Base-by-base conservation (phyloP, 805 yeast genomes). In the Nadsonia fulvescens region DNA sequence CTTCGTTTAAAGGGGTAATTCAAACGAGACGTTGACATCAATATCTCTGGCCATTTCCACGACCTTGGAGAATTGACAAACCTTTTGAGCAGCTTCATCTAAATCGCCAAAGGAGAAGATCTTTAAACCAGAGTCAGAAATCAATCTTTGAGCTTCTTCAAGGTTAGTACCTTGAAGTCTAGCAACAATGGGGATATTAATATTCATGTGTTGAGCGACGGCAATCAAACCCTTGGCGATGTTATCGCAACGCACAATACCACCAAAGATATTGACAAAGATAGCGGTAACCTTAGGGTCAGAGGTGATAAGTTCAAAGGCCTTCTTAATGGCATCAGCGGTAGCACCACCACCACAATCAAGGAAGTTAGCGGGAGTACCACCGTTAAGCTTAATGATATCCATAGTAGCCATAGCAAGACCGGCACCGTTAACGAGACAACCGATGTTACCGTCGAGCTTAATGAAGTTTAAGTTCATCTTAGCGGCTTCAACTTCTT, bases 341-440 rank as follows among this genome's bases (percentile, higher is more conserved):
- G 96, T 89, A 44, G 99, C 98, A 56, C 94, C 93, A 64, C 99
- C 99, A 65, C 99, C 99, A 58, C 94, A 89, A 64, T 89, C 99
- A 53, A 89, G 70, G 70, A 89, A 89, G 67, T 89, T 89, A 39
- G 98, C 99, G 46, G 99, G 99, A 42, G 70, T 77, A 55, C 99
- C 99, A 47, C 96, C 95, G 62, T 82, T 78, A 46, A 89, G 70
- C 63, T 89, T 82, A 63, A 89, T 81, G 53, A 91, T 91, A 58
- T 89, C 99, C 95, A 89, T 83, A 39, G 99, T 89, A 44, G 99
- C 99, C 99, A 89, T 89, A 46, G 99, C 99, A 52, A 89, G 69
- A 56, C 99, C 99, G 32, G 99, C 99, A 64, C 99, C 99, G 58
- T 89, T 89, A 53, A 89, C 99, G 37, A 89, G 66, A 64, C 94